These are phyloP conservation scores for Panaeolus papilionaceus DNA, from an alignment of 768 basidiomycete species.

Conservation along the genomic window DNA sequence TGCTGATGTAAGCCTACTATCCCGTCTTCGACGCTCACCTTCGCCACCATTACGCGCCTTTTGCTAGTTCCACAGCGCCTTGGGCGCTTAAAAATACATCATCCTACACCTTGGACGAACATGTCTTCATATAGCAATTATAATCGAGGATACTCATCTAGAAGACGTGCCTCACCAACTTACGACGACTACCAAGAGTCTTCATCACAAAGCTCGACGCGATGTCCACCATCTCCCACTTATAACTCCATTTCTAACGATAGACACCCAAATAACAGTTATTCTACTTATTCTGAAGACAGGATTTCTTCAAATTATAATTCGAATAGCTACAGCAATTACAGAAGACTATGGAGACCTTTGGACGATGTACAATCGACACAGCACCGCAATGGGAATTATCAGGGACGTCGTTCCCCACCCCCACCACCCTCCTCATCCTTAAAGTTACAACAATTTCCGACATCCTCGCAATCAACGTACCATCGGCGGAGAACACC, in stretches of 20 bases:
- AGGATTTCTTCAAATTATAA: background rate
- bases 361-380: background rate
- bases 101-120: background rate
- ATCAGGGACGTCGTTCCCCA: background rate
- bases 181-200: slow-evolving; percentile 16
- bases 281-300: background rate
- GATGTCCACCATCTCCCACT: background rate
- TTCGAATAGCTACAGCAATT: slow-evolving; percentile 4
- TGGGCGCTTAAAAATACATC: background rate
- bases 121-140: slow-evolving; percentile 1
- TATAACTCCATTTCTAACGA: background rate
- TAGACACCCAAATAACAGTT: background rate
- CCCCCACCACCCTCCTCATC: background rate
- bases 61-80: background rate
- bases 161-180: slow-evolving; percentile 9
- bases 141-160: background rate
- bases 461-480: background rate
- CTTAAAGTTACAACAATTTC: background rate
- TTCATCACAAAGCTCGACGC: background rate
- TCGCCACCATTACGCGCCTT: slow-evolving; percentile 6
- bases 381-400: background rate
- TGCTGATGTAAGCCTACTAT: background rate
- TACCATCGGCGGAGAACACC: background rate
- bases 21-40: background rate
- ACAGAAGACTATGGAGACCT: background rate